Conservation (phyloP, 2,329 filamentous ascomycete genomes). For the Capronia epimyces region DNA sequence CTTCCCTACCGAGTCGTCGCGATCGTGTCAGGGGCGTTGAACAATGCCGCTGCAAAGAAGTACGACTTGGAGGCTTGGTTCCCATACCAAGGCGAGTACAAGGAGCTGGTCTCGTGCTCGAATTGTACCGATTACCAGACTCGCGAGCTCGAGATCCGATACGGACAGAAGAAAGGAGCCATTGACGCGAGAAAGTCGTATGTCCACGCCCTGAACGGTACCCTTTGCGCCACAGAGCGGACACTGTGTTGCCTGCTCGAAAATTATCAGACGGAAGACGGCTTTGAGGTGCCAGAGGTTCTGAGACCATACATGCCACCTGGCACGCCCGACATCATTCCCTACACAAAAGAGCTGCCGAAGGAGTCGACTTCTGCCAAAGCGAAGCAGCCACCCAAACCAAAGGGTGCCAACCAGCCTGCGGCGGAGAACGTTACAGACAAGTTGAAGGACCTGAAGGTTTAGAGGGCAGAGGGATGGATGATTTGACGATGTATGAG, state of each 20-base stretch:
- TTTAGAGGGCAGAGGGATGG: no score
- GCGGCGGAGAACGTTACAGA: constrained; percentile 35
- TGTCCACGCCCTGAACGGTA: constrained; percentile 87
- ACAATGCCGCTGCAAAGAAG: constrained; percentile 86
- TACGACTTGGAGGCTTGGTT: constrained; percentile 96
- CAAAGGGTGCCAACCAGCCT: constrained; percentile 29
- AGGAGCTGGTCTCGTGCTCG: constrained; percentile 93
- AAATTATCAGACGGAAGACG: constrained; percentile 91
- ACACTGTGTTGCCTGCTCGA: constrained; percentile 92
- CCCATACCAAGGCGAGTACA: constrained; percentile 94
- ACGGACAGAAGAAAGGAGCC: constrained; percentile 71
- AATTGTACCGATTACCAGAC: constrained; percentile 99
- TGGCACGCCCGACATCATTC: constrained; percentile 81
- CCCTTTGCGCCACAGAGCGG: constrained; percentile 82
- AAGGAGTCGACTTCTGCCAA: constrained; percentile 65
- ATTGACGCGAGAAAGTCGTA: constrained; percentile 85
- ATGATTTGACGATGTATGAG: no score
- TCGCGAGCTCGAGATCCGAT: constrained; percentile 86
- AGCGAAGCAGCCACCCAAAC: constrained; percentile 39
- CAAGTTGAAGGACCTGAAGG: constrained; percentile 40
- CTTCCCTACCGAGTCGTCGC: constrained; percentile 87
- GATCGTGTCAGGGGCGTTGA: constrained; percentile 93
- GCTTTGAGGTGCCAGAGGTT: constrained; percentile 72
- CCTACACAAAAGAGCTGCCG: constrained; percentile 77
- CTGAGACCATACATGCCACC: constrained; percentile 79